These are phyloP conservation scores for Phytopythium boreale DNA, from an alignment of 352 stramenopile species.

Conservation along the genomic window DNA sequence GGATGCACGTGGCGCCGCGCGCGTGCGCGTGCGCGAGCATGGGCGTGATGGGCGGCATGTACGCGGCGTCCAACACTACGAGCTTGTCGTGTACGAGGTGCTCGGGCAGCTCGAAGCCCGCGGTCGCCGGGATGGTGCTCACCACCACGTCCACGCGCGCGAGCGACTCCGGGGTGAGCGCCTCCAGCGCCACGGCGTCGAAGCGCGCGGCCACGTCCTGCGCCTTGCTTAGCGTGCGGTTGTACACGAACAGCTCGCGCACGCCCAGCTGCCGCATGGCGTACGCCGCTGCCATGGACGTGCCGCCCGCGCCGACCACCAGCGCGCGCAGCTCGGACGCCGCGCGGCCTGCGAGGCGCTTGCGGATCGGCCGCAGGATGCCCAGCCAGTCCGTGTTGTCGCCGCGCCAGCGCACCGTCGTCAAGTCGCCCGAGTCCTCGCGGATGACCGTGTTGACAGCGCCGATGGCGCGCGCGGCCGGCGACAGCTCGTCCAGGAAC, in stretches of 20 bases:
- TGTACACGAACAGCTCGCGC: constrained; percentile 91
- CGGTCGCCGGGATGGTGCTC: constrained; percentile 93
- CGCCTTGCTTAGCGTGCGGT: constrained; percentile 94
- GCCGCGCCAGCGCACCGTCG: constrained; percentile 59
- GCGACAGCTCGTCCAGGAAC: constrained; percentile 91
- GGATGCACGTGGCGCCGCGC: constrained; percentile 86
- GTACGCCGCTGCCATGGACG: constrained; percentile 95
- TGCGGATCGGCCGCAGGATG: constrained; percentile 92
- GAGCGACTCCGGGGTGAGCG: constrained; percentile 47
- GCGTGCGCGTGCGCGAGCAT: constrained; percentile 89
- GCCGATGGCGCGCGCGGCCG: constrained; percentile 94
- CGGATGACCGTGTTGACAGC: constrained; percentile 97
- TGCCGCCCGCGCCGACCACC: constrained; percentile 92
- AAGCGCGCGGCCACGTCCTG: constrained; percentile 88
- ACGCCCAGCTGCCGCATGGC: constrained; percentile 87
- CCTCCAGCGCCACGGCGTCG: constrained; percentile 62
- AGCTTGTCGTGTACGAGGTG: constrained; percentile 50
- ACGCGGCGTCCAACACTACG: constrained; percentile 97
- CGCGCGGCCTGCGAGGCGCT: constrained; percentile 28
- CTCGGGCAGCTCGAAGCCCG: constrained; percentile 76
- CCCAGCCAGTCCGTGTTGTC: constrained; percentile 99
- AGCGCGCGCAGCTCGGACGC: constrained; percentile 44
- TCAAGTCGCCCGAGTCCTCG: constrained; percentile 29
- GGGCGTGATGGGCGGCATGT: constrained; percentile 95
- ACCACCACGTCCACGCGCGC: constrained; percentile 89